Evolutionary conservation across 495 filamentous ascomycete species (phyloP), one percentile per base, ranked within the genome.

Genomic region (Penicillium argentinense): DNA sequence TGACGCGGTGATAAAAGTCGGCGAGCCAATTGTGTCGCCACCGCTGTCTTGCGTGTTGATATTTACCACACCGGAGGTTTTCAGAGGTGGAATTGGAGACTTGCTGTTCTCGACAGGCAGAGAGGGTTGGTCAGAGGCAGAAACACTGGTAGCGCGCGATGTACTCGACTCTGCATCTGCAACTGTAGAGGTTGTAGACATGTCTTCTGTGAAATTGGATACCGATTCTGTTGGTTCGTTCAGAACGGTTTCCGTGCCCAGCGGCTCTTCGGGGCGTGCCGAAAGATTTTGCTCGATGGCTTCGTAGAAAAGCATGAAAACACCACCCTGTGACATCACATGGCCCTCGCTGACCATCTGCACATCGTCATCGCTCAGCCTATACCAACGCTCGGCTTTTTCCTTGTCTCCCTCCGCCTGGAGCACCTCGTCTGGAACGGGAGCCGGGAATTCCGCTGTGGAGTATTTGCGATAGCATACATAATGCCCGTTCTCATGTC

Each of bases 301-400:
- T 58, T 98, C 93, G 57, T 97, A 98, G 67, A 98, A 97, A 7
- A 97, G 75, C 92, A 98, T 97, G 57, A 97, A 97, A 1, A 86
- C 92, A 11, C 87, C 90, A n/a, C 83, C 81, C 55, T 92, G 88
- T 2, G 67, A 72, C 41, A 96, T 75, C 0, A 93, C 91, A 24
- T 75, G 75, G 9, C 77, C 71, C 66, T 96, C 91, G 14, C 77
- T 75, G 41, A 89, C 89, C 52, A 78, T 77, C 47, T 69, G 77
- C 7, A 96, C 90, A 44, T 87, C 81, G 33, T 95, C 86, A 59
- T 96, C 91, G 62, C 89, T 95, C 12, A 96, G 69, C 9, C 85
- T 73, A 82, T 87, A 96, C 91, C 91, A 96, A 14, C 75, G 64
- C 27, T 76, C 64, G 1, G 56, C 23, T 36, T 59, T 68, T 24